phyloP scores from a whole-genome alignment of 768 basidiomycete genomes.

The Cyclocybe cylindracea region DNA sequence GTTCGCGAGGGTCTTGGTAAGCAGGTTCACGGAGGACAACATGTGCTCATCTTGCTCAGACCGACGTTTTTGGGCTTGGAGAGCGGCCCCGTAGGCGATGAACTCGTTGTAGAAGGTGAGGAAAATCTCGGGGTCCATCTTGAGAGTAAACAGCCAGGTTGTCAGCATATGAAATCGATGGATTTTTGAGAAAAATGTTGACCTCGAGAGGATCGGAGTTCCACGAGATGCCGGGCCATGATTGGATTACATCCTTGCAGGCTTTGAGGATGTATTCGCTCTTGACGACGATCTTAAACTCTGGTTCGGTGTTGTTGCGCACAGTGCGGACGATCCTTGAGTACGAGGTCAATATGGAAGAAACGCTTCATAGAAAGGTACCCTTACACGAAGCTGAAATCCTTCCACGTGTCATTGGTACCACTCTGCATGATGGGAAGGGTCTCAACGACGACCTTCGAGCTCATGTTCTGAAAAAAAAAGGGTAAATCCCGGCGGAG shows the following conservation, averaged over 20 bases:
- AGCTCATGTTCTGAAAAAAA: slow-evolving; percentile 46
- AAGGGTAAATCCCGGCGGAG: neutral
- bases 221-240: slow-evolving; percentile 65
- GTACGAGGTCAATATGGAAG: neutral
- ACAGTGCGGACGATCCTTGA: slow-evolving; percentile 54
- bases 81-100: slow-evolving; percentile 39
- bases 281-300: slow-evolving; percentile 57
- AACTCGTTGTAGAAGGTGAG: slow-evolving; percentile 53
- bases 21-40: slow-evolving; percentile 47
- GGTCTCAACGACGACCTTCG: slow-evolving; percentile 52
- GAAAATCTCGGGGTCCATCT: slow-evolving; percentile 61
- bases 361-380: neutral
- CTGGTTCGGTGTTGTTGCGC: slow-evolving; percentile 42
- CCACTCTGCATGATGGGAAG: slow-evolving; percentile 38
- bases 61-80: slow-evolving; percentile 37
- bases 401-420: slow-evolving; percentile 56
- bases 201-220: slow-evolving; percentile 59
- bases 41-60: slow-evolving; percentile 42
- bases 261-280: slow-evolving; percentile 58
- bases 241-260: slow-evolving; percentile 59
- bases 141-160: neutral
- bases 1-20: slow-evolving; percentile 48
- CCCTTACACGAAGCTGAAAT: slow-evolving; percentile 54
- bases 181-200: neutral
- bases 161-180: neutral